Base-by-base conservation (phyloP, 768 basidiomycete species). In the Pleurotus djamor region DNA sequence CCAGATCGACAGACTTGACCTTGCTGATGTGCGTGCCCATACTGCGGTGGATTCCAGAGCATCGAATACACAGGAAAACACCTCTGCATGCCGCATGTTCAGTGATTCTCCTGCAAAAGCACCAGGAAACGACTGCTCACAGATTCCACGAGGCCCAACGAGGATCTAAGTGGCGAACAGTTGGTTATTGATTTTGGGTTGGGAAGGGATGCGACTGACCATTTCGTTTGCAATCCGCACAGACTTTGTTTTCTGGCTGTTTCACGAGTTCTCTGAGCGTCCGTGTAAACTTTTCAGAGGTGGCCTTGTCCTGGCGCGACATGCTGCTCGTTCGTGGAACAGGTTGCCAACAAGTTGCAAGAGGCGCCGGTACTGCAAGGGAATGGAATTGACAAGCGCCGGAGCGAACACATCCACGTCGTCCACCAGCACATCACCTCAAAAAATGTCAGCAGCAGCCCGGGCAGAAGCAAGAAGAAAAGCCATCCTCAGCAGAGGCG, bases 11-110 rank as follows among this genome's bases (percentile, higher is more conserved):
- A 2, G 94, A 96, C 69, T 97, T 97, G 70, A 99, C 92, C 69
- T 91, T 92, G 75, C 91, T 92, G 72, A 98, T 97, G 73, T 99
- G 96, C 0, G 96, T 98, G 60, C 96, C 96, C 94, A 99, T 95
- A 43, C 93, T 90, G 45, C 96, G 88, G 74, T 99, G 96, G 59
- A 98, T 92, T 33, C 96, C 96, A 12, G 96, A 98, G 74, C 96
- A 99, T 60, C 96, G 86, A 63, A 99, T 97, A 70, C 96, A 99
- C 41, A 98, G 79, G 69, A 94, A 97, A 1, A 94, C 89, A 21
- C 96, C 96, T 32, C 93, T 95, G 62, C 1, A 28, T 33, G 38
- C 12, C 13, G 28, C 47, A 34, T 35, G 13, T 28, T 28, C 13
- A 48, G 41, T 4, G 16, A 12, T 34, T 13, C 52, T n/a, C 35